These are phyloP conservation scores for Arthrobotrys entomopaga DNA, from an alignment of 2,329 filamentous ascomycete species.

Conservation along the genomic window DNA sequence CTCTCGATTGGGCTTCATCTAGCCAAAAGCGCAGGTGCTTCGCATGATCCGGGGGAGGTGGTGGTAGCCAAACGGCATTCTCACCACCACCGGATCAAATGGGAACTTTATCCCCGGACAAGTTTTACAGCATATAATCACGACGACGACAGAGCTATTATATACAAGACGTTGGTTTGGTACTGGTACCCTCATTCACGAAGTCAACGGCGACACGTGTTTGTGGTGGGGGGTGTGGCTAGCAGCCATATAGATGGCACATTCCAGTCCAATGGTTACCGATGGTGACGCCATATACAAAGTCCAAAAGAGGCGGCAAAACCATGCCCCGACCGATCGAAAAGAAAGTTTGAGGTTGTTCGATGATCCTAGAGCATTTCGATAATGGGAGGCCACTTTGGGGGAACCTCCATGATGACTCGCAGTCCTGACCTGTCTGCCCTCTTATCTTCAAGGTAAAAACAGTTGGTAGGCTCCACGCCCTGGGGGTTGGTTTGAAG, in stretches of 20 bases:
- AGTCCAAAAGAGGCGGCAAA: not conserved
- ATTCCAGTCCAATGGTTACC: slow-evolving; percentile 28
- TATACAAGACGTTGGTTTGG: slow-evolving; percentile 28
- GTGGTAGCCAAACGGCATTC: not conserved
- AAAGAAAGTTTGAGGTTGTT: slow-evolving; percentile 6
- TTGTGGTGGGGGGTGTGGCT: slow-evolving; percentile 15
- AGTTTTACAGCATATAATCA: slow-evolving; percentile 39
- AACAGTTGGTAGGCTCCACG: too few relatives aligned
- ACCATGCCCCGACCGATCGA: too few relatives aligned
- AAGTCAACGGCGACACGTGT: slow-evolving; percentile 26
- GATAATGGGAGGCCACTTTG: not conserved
- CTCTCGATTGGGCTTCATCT: slow-evolving; percentile 20
- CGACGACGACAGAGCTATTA: slow-evolving; percentile 45
- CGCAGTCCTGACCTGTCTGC: too few relatives aligned
- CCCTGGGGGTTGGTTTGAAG: too few relatives aligned
- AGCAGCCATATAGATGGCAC: slow-evolving; percentile 7
- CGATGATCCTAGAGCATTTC: slow-evolving; percentile 30
- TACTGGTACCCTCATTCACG: not conserved
- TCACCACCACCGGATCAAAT: slow-evolving; percentile 19
- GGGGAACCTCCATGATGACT: too few relatives aligned
- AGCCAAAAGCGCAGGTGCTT: slow-evolving; percentile 43
- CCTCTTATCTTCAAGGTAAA: too few relatives aligned
- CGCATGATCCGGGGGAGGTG: slow-evolving; percentile 17
- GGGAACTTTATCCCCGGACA: not conserved
- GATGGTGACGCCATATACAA: not conserved